phyloP scores from a whole-genome alignment of 441 rosid species.

The Eruca vesicaria region DNA sequence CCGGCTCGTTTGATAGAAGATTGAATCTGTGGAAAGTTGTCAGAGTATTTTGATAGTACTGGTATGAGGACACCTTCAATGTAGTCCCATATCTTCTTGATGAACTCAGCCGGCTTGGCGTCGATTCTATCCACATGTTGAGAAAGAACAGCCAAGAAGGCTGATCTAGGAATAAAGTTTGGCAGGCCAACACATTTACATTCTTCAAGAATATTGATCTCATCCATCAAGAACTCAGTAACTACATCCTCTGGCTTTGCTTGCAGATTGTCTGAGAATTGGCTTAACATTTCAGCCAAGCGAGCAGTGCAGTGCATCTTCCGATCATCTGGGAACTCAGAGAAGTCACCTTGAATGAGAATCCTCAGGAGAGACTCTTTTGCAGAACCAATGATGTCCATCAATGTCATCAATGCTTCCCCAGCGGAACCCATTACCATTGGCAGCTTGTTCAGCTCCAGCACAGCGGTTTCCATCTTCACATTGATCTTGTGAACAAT shows the following conservation, averaged over 20 bases:
- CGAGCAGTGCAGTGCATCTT: constrained; percentile 29
- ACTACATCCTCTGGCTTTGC: not conserved
- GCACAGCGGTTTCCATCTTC: constrained; percentile 21
- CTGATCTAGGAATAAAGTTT: not conserved
- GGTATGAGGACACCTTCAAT: not conserved
- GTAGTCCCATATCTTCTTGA: constrained; percentile 19
- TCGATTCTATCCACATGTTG: not conserved
- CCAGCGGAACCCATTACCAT: not conserved
- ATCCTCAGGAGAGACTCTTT: constrained; percentile 9
- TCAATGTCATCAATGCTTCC: constrained; percentile 35
- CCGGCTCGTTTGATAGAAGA: constrained; percentile 23
- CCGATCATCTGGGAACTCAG: not conserved
- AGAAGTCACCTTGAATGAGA: constrained; percentile 21
- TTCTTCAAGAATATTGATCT: not conserved
- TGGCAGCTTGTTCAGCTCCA: constrained; percentile 37
- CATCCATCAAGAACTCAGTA: constrained; percentile 8
- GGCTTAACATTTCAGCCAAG: constrained; percentile 5
- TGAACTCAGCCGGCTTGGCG: not conserved
- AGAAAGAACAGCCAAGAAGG: constrained; percentile 6
- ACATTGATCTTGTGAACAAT: constrained; percentile 25
- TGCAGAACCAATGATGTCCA: constrained; percentile 32
- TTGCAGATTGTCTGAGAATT: constrained; percentile 8
- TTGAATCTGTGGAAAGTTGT: constrained; percentile 32
- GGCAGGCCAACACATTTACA: constrained; percentile 8
- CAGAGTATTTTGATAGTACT: constrained; percentile 7